Evolutionary conservation across 176 grass and related monocot genomes (phyloP).

Genomic region (Urochloa ruziziensis): DNA sequence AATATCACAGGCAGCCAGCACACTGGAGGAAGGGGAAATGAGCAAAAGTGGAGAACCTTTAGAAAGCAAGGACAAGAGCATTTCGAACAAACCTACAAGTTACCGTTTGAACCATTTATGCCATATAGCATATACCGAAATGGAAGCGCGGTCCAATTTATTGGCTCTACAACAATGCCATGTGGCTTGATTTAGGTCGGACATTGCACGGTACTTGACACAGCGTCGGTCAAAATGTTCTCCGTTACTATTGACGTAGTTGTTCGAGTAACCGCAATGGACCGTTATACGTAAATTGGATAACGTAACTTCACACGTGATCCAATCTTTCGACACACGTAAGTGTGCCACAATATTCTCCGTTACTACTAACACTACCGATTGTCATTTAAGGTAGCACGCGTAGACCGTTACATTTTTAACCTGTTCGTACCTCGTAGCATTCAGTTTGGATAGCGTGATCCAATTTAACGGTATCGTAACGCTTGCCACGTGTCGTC

Average conservation of each 20-base stretch:
- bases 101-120: neutral
- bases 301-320: neutral
- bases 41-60: neutral
- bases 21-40: neutral
- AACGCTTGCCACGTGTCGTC: too few relatives aligned
- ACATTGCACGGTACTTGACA: neutral
- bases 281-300: neutral
- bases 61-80: neutral
- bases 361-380: too few relatives aligned
- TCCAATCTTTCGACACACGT: too few relatives aligned
- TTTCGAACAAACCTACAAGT: neutral
- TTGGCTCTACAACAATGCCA: neutral
- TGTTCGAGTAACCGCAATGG: neutral
- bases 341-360: too few relatives aligned
- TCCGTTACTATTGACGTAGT: neutral
- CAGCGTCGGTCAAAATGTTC: neutral
- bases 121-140: accelerated
- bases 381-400: too few relatives aligned
- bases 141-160: accelerated
- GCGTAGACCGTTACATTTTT: too few relatives aligned
- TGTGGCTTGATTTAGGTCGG: neutral
- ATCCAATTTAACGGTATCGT: too few relatives aligned
- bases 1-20: neutral
- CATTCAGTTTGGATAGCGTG: too few relatives aligned
- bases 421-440: too few relatives aligned